Evolutionary conservation across 2,329 filamentous ascomycete species (phyloP), one percentile per base, ranked within the genome.

Genomic region (Penicillium sp.): DNA sequence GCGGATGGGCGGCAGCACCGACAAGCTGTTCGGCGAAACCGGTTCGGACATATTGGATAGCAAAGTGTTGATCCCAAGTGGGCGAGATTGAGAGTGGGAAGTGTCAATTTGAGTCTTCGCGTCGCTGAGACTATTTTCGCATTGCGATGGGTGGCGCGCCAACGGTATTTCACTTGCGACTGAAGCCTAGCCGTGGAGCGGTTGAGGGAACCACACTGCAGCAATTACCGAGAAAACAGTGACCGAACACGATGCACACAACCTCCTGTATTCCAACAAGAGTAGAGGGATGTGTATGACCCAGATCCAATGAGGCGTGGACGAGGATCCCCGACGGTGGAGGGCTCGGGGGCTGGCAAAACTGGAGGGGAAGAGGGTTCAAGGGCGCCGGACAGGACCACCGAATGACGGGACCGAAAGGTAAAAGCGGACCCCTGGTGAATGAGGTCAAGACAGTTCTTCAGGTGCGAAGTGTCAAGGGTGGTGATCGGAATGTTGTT

Each of bases 1-100:
- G 47, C 76, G 66, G 42, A 80, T 70, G 31, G 76, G 75, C 44
- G 77, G 71, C 22, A 72, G 57, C 40, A 62, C 59, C 35, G 62
- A 49, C 14, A 66, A 40, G 44, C 58, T 61, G 38, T 63, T 63
- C 42, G 65, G 59, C 37, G 59, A 55, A 31, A 65, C 55, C 16
- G 61, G 59, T 23, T 67, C 64, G 39, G 69, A 68, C 52, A 69
- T 60, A 59, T 66, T 69, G 51, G 59, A 61, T 49, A 62, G 39
- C 60, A 47, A 48, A 43, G 43, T 40, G 23, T 20, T 34, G 28
- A 43, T 42, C 44, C 44, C 37, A 46, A 45, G 40, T 45, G 44
- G 41, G 36, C 29, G 24, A 37, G 40, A 51, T 52, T 49, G 52
- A 48, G 47, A 36, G 26, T 14, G 31, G 31, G 41, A 53, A 53